Percentiles rank a stretch among this genome's conserved stretches.
phyloP scores from a whole-genome alignment of 495 filamentous ascomycete genomes.

The Aspergillus saccharolyticus region DNA sequence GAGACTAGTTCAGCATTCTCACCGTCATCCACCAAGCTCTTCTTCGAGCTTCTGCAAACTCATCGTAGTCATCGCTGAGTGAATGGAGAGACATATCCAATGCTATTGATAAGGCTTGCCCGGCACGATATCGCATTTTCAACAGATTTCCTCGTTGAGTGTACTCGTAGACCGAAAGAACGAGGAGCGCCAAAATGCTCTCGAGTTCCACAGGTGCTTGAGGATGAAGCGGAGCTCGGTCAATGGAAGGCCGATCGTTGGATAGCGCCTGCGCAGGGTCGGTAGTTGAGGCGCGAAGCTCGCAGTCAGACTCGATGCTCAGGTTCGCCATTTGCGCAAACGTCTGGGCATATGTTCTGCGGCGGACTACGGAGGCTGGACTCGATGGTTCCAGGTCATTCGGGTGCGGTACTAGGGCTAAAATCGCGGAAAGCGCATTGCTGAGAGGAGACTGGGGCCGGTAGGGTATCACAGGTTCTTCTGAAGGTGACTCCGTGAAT shows the following conservation, averaged over 20 bases:
- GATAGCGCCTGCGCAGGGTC: constrained; percentile 50
- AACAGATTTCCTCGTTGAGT: constrained; percentile 55
- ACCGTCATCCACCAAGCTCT: constrained; percentile 63
- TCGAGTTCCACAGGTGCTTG: constrained; percentile 49
- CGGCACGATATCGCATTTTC: constrained; percentile 56
- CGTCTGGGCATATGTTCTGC: constrained; percentile 50
- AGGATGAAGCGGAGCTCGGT: constrained; percentile 48
- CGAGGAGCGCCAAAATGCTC: constrained; percentile 48
- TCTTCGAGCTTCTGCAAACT: constrained; percentile 49
- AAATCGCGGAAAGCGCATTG: constrained; percentile 50
- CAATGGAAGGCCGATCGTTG: constrained; percentile 35
- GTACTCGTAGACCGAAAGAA: constrained; percentile 58
- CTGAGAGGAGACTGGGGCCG: constrained; percentile 50
- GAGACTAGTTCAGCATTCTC: constrained; percentile 4
- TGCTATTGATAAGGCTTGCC: constrained; percentile 51
- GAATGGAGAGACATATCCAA: constrained; percentile 49
- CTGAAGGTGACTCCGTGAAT: constrained; percentile 38
- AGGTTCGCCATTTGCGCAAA: constrained; percentile 51
- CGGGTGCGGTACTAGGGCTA: constrained; percentile 52
- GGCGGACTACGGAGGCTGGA: constrained; percentile 39
- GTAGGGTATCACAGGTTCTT: constrained; percentile 35
- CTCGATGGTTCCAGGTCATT: constrained; percentile 44
- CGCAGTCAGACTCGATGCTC: constrained; percentile 52
- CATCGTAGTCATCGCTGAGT: constrained; percentile 39
- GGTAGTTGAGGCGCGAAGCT: constrained; percentile 49